A percentile compares a stretch with the other conserved stretches of the same genome.
These are phyloP conservation scores for Aspergillus sp. DNA, from an alignment of 2,329 filamentous ascomycete species.

Conservation along the genomic window DNA sequence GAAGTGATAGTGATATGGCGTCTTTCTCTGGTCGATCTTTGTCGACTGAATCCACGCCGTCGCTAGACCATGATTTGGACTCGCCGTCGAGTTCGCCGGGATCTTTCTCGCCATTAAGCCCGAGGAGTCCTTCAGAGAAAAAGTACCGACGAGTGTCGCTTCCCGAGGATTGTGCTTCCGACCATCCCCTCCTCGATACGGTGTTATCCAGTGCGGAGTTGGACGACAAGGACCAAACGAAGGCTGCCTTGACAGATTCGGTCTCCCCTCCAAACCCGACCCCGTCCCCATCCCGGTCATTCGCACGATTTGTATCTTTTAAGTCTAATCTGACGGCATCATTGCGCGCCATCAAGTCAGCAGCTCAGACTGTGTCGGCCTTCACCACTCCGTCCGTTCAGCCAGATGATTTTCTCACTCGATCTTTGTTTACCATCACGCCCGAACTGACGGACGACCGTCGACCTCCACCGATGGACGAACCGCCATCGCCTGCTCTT, in stretches of 20 bases:
- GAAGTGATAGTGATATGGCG: constrained; percentile 39
- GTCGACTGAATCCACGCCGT: constrained; percentile 54
- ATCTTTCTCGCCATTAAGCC: constrained; percentile 38
- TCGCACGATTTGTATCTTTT: constrained; percentile 44
- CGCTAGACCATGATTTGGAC: constrained; percentile 45
- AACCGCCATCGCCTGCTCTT: constrained; percentile 50
- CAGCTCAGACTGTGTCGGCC: constrained; percentile 55
- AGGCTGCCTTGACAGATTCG: constrained; percentile 7
- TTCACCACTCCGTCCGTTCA: constrained; percentile 48
- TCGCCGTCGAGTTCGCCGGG: constrained; percentile 40
- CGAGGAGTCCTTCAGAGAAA: constrained; percentile 30
- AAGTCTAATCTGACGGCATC: constrained; percentile 60
- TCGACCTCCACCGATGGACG: constrained; percentile 49
- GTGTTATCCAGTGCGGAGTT: constrained; percentile 20
- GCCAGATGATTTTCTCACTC: constrained; percentile 54
- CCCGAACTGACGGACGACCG: constrained; percentile 56
- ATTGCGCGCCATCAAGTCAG: constrained; percentile 54
- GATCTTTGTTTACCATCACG: constrained; percentile 50
- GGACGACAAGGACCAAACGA: constrained; percentile 2
- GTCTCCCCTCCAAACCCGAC: constrained; percentile 15
- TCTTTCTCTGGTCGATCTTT: constrained; percentile 43
- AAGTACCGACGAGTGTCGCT: constrained; percentile 45
- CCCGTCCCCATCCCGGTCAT: constrained; percentile 24
- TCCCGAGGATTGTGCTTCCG: constrained; percentile 48
- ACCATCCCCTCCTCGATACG: constrained; percentile 50